Evolutionary conservation across 73 alveolate genomes (phyloP).

Genomic region (Stentor roeselii): DNA sequence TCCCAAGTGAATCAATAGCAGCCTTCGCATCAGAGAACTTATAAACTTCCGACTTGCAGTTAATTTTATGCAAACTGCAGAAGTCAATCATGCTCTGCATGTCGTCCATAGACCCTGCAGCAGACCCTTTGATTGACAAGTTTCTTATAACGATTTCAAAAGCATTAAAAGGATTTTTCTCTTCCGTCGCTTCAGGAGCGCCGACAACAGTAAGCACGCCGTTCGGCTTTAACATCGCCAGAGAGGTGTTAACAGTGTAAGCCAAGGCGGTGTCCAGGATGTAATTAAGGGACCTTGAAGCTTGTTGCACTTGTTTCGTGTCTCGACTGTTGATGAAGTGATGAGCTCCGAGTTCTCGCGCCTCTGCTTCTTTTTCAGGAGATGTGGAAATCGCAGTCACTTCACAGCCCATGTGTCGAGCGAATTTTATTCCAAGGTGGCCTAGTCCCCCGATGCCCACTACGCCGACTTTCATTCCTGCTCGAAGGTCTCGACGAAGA

Average conservation of each 20-base stretch:
- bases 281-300: neutral
- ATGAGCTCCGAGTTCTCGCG: slow-evolving; percentile 37
- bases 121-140: neutral
- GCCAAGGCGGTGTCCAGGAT: slow-evolving; percentile 11
- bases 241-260: neutral
- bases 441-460: slow-evolving; percentile 45
- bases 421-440: slow-evolving; percentile 42
- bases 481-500: slow-evolving; percentile 13
- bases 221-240: neutral
- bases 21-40: too few relatives aligned
- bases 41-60: neutral
- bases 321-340: slow-evolving; percentile 17
- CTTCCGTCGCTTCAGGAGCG: neutral
- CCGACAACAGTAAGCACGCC: neutral
- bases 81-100: neutral
- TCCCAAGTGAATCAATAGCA: too few relatives aligned
- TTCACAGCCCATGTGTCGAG: slow-evolving; percentile 32
- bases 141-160: too few relatives aligned
- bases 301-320: too few relatives aligned
- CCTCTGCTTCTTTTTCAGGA: slow-evolving; percentile 25
- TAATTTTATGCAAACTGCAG: slow-evolving; percentile 1
- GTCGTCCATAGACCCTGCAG: neutral
- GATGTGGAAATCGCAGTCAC: slow-evolving; percentile 27
- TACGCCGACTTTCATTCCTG: slow-evolving; percentile 40
- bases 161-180: too few relatives aligned